Conservation (phyloP, 1,284 basidiomycete species). For the Ustilago loliicola region DNA sequence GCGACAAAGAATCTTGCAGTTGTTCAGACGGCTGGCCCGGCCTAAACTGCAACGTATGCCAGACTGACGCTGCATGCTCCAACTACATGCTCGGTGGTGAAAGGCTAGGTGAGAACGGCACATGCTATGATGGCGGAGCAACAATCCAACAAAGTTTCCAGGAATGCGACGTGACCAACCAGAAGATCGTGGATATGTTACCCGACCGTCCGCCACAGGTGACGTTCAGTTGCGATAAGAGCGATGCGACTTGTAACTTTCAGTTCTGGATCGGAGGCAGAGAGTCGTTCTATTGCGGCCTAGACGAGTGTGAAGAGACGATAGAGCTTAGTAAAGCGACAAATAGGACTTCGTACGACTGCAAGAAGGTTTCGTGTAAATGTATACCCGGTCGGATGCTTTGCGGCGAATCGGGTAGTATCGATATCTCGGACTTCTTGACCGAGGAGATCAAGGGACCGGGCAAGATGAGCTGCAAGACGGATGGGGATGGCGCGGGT, state of each 20-base stretch:
- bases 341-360: constrained; percentile 73
- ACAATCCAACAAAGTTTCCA: constrained; percentile 94
- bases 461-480: constrained; percentile 85
- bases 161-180: constrained; percentile 94
- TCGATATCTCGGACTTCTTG: constrained; percentile 97
- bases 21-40: constrained; percentile 95
- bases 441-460: constrained; percentile 90
- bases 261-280: constrained; percentile 91
- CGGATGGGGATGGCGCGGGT: constrained; percentile 57
- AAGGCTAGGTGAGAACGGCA: constrained; percentile 78
- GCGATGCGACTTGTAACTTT: constrained; percentile 56
- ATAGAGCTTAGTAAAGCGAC: constrained; percentile 39
- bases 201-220: constrained; percentile 90
- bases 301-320: constrained; percentile 77
- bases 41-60: constrained; percentile 79
- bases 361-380: constrained; percentile 81
- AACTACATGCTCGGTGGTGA: constrained; percentile 58
- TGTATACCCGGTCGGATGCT: constrained; percentile 93
- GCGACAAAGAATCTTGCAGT: constrained; percentile 75
- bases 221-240: constrained; percentile 77
- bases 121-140: constrained; percentile 91
- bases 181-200: constrained; percentile 89
- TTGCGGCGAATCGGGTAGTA: constrained; percentile 93
- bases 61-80: constrained; percentile 44
- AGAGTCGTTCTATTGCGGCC: constrained; percentile 94